Percentiles rank a stretch among this genome's conserved stretches.
phyloP scores from a whole-genome alignment of 371 early-diverging fungal genomes.

The Blakeslea trispora region DNA sequence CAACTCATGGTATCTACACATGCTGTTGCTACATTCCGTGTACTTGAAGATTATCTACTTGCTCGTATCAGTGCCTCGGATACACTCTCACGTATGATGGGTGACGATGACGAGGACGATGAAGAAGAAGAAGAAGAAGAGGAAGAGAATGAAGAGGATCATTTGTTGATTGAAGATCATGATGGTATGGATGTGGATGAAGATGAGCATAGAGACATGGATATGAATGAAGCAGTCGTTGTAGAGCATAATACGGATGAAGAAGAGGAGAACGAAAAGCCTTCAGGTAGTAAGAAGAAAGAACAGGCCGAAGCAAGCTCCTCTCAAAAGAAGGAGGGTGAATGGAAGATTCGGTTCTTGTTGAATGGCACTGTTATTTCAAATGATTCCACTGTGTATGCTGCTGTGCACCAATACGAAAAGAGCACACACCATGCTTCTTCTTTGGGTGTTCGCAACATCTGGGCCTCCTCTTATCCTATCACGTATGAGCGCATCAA shows the following conservation, averaged over 20 bases:
- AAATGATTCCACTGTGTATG: constrained; percentile 64
- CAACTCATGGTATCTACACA: constrained; percentile 77
- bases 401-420: constrained; percentile 61
- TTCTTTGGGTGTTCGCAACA: constrained; percentile 27
- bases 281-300: not conserved
- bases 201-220: constrained; percentile 13
- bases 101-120: constrained; percentile 25
- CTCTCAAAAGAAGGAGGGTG: constrained; percentile 33
- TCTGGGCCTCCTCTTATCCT: constrained; percentile 58
- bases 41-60: constrained; percentile 63
- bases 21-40: constrained; percentile 81
- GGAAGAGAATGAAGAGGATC: constrained; percentile 37
- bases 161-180: constrained; percentile 26
- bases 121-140: constrained; percentile 27
- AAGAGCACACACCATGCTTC: constrained; percentile 9
- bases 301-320: no score
- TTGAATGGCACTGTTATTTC: constrained; percentile 49
- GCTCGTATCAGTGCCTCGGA: constrained; percentile 15
- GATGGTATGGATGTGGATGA: constrained; percentile 32
- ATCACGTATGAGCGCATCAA: constrained; percentile 49
- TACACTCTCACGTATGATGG: not conserved
- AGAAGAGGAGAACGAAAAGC: constrained; percentile 1
- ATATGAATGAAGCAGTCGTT: constrained; percentile 15
- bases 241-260: constrained; percentile 17
- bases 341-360: constrained; percentile 59